Conservation (phyloP, 2,329 filamentous ascomycete genomes). For the Alternaria consortialis region DNA sequence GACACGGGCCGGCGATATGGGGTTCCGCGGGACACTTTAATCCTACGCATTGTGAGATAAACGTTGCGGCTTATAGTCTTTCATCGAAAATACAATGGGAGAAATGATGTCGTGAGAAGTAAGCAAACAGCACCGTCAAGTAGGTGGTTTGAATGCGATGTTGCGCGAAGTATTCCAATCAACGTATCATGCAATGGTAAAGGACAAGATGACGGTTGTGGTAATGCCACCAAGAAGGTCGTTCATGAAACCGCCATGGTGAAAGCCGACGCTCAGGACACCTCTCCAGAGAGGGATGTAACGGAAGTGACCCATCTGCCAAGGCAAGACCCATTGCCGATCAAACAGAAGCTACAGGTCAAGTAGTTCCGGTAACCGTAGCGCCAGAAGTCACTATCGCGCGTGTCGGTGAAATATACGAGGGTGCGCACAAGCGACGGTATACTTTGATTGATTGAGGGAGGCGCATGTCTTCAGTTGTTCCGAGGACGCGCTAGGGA, state of each 20-base stretch:
- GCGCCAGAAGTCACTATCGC: conserved; percentile 3
- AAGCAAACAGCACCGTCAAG: neutral
- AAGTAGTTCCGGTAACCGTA: conserved; percentile 9
- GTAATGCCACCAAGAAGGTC: conserved; percentile 4
- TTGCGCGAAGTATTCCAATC: neutral
- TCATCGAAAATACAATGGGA: conserved; percentile 15
- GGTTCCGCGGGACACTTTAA: conserved; percentile 36
- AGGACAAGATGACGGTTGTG: neutral
- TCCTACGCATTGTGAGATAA: conserved; percentile 39
- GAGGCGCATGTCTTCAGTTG: conserved; percentile 7
- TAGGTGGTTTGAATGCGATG: neutral
- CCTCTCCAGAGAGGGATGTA: conserved; percentile 18
- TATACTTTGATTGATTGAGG: conserved; percentile 12
- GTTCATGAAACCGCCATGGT: conserved; percentile 15
- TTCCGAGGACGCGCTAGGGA: conserved; percentile 13
- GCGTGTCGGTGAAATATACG: conserved; percentile 10
- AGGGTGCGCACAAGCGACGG: conserved; percentile 15
- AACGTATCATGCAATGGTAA: conserved; percentile 3
- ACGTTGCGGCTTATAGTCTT: neutral
- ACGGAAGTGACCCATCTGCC: conserved; percentile 17
- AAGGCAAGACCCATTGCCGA: conserved; percentile 23
- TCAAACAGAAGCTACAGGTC: conserved; percentile 13
- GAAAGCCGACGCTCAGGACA: conserved; percentile 24
- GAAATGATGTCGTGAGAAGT: neutral
- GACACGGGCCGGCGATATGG: conserved; percentile 39